A percentile compares a stretch with the other conserved stretches of the same genome.
These are phyloP conservation scores for Fusarium anthophilum DNA, from an alignment of 2,329 filamentous ascomycete species.

Conservation along the genomic window DNA sequence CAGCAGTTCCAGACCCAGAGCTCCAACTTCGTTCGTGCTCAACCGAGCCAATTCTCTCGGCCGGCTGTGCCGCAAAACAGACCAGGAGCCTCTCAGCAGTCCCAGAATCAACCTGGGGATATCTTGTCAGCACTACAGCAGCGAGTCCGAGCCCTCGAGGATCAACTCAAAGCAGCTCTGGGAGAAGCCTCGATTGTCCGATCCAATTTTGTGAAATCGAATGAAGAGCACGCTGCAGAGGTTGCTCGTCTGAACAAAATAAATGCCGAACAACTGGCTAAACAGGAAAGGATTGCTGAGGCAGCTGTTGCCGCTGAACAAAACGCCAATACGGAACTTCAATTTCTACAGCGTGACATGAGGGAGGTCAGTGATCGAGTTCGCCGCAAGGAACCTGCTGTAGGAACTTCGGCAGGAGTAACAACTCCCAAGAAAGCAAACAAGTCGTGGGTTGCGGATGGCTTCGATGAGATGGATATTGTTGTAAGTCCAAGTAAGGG, in stretches of 20 bases:
- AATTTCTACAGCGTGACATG: constrained; percentile 78
- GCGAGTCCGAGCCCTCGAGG: constrained; percentile 61
- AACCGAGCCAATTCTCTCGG: constrained; percentile 55
- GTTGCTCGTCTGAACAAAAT: constrained; percentile 69
- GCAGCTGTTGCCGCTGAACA: constrained; percentile 71
- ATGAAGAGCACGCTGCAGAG: constrained; percentile 70
- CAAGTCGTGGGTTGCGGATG: constrained; percentile 72
- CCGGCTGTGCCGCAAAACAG: constrained; percentile 45
- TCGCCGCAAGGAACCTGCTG: constrained; percentile 56
- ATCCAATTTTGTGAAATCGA: constrained; percentile 70
- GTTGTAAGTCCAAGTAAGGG: constrained; percentile 63
- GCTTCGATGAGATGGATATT: constrained; percentile 76
- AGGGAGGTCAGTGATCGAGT: constrained; percentile 64
- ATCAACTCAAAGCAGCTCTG: constrained; percentile 68
- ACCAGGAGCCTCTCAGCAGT: constrained; percentile 34
- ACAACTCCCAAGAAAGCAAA: constrained; percentile 70
- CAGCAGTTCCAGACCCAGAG: constrained; percentile 46
- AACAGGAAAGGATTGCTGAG: constrained; percentile 71
- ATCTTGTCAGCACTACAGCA: constrained; percentile 60
- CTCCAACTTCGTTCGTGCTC: constrained; percentile 44
- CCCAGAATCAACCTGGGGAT: constrained; percentile 46
- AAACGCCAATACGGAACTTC: constrained; percentile 72
- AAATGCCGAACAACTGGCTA: constrained; percentile 70
- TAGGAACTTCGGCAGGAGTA: constrained; percentile 27
- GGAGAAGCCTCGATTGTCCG: constrained; percentile 82